These are phyloP conservation scores for Debaryomyces singareniensis DNA, from an alignment of 1,139 yeast genomes.

Conservation along the genomic window DNA sequence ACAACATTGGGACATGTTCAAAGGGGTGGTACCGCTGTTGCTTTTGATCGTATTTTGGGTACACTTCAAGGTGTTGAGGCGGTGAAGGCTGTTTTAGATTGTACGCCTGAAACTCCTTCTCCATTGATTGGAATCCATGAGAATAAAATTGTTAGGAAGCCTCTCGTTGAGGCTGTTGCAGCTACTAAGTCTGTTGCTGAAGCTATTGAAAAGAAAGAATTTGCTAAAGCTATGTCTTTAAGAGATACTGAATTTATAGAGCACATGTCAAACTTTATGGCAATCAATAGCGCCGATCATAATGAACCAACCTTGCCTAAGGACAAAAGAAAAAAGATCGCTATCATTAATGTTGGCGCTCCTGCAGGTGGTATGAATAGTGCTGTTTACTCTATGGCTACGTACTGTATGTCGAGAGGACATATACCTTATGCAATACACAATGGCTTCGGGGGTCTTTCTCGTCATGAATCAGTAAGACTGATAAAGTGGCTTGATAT, in stretches of 20 bases:
- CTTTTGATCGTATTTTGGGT: slow-evolving; percentile 68
- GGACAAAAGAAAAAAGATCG: slow-evolving; percentile 55
- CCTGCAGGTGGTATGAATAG: slow-evolving; percentile 80
- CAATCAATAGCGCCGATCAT: slow-evolving; percentile 53
- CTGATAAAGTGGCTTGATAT: slow-evolving; percentile 62
- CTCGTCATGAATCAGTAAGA: slow-evolving; percentile 66
- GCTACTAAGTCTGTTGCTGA: slow-evolving; percentile 66
- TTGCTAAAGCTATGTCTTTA: slow-evolving; percentile 58
- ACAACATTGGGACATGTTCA: slow-evolving; percentile 81
- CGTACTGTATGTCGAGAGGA: slow-evolving; percentile 70
- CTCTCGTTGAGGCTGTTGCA: slow-evolving; percentile 67
- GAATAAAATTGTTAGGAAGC: slow-evolving; percentile 63
- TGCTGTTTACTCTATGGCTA: slow-evolving; percentile 69
- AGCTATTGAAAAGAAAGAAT: slow-evolving; percentile 54
- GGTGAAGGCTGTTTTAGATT: slow-evolving; percentile 65
- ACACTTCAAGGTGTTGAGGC: slow-evolving; percentile 84
- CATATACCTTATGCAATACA: slow-evolving; percentile 69
- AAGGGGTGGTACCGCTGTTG: slow-evolving; percentile 83
- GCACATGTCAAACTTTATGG: slow-evolving; percentile 55
- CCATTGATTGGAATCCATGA: slow-evolving; percentile 73
- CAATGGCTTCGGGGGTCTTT: slow-evolving; percentile 70
- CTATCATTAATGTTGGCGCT: slow-evolving; percentile 74
- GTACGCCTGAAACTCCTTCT: slow-evolving; percentile 65
- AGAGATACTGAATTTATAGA: slow-evolving; percentile 71
- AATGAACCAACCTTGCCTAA: slow-evolving; percentile 54